phyloP scores from a whole-genome alignment of 31 red algal species.

The Porphyra umbilicalis region DNA sequence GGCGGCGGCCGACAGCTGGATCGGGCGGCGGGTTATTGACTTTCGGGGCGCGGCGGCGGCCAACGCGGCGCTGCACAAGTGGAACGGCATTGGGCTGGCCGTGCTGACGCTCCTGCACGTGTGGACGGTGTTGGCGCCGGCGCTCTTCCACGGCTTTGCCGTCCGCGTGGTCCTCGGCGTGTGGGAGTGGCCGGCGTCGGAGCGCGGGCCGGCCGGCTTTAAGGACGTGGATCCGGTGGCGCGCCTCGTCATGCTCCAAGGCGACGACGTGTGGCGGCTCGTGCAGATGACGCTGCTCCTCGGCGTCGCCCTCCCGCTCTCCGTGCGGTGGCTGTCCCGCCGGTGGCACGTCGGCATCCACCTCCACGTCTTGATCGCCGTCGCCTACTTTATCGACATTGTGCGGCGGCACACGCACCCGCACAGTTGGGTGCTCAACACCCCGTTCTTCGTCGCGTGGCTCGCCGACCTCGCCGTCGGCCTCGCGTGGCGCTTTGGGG shows the following conservation, averaged over 20 bases:
- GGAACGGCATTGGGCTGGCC: constrained; percentile 41
- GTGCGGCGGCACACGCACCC: constrained; percentile 55
- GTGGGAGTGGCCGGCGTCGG: constrained; percentile 43
- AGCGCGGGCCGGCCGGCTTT: constrained; percentile 25
- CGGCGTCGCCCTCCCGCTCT: constrained; percentile 25
- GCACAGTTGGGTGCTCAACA: constrained; percentile 62
- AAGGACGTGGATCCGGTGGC: constrained; percentile 32
- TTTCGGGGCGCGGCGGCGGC: constrained; percentile 17
- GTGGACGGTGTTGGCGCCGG: constrained; percentile 36
- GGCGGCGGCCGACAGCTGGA: constrained; percentile 11
- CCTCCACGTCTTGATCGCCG: constrained; percentile 23
- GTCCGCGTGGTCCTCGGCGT: constrained; percentile 22
- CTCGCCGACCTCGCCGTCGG: constrained; percentile 24
- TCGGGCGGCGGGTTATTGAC: constrained; percentile 28
- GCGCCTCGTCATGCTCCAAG: constrained; percentile 32
- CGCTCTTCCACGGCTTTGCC: constrained; percentile 25
- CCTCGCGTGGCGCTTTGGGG: constrained; percentile 5
- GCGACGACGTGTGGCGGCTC: constrained; percentile 45
- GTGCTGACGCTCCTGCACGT: constrained; percentile 43
- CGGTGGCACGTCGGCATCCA: constrained; percentile 49
- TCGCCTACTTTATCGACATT: constrained; percentile 51
- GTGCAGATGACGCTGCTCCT: constrained; percentile 53
- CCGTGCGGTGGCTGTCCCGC: constrained; percentile 25
- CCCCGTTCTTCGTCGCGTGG: constrained; percentile 41
- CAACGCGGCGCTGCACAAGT: constrained; percentile 43